Evolutionary conservation across 345 rosid species (phyloP).

Genomic region (Gossypium thurberi): DNA sequence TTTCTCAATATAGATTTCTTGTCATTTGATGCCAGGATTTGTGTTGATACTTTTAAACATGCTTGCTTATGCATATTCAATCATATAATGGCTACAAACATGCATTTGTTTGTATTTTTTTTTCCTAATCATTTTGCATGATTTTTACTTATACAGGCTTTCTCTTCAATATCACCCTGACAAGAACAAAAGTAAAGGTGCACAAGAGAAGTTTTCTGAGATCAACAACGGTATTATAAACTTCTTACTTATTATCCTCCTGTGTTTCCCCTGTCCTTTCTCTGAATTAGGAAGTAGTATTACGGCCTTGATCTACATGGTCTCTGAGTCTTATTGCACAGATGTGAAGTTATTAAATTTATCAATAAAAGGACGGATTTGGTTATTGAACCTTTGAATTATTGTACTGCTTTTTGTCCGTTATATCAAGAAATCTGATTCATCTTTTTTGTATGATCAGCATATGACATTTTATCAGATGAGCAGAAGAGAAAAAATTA

Average conservation of each 20-base stretch:
- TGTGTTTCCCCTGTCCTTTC: not conserved
- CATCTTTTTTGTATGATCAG: conserved; percentile 35
- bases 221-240: conserved; percentile 69
- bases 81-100: not conserved
- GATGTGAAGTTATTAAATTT: not conserved
- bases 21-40: not conserved
- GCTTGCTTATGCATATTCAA: not conserved
- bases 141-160: conserved; percentile 39
- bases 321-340: not conserved
- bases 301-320: not conserved
- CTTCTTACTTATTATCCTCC: conserved; percentile 5
- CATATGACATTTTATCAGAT: conserved; percentile 87
- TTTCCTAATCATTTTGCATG: not conserved
- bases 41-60: not conserved
- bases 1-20: not conserved
- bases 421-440: not conserved
- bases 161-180: conserved; percentile 91
- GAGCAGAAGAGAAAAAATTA: conserved; percentile 84
- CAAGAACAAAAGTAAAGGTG: conserved; percentile 81
- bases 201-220: conserved; percentile 85
- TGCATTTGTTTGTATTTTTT: not conserved
- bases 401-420: not conserved
- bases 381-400: not conserved
- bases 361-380: not conserved
- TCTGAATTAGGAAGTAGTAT: not conserved